Evolutionary conservation across 176 grass and related monocot genomes (phyloP).

Genomic region (Musa acuminata): DNA sequence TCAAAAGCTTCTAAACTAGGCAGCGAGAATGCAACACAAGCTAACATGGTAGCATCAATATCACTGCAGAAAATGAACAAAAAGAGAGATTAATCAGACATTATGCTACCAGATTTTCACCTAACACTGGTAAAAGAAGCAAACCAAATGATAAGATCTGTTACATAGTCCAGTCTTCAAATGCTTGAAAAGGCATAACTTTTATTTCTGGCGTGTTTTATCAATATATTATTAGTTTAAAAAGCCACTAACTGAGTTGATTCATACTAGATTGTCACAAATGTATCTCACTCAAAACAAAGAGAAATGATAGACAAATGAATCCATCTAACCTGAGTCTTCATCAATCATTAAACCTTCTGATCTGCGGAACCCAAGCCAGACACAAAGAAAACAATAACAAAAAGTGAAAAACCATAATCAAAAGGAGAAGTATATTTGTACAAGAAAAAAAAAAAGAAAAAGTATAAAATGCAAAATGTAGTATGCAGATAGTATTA

Average conservation of each 20-base stretch:
- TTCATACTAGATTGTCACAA: not conserved
- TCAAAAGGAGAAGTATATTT: not conserved
- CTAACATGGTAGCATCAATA: conserved; percentile 62
- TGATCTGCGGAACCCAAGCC: not conserved
- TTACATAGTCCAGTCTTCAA: not conserved
- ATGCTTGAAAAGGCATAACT: not conserved
- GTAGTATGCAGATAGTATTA: no score
- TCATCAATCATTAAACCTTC: not conserved
- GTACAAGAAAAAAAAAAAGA: not conserved
- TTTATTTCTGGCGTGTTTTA: no score
- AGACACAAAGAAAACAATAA: not conserved
- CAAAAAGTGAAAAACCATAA: not conserved
- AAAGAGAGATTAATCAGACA: conserved; percentile 16
- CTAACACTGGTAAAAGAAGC: not conserved
- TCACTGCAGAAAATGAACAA: conserved; percentile 49
- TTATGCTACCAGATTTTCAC: not conserved
- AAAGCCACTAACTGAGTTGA: not conserved
- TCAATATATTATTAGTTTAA: no score
- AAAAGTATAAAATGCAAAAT: not conserved
- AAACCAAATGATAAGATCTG: not conserved
- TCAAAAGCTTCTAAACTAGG: conserved; percentile 62
- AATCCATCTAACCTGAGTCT: not conserved
- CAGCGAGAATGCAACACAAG: conserved; percentile 77
- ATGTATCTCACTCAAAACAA: not conserved
- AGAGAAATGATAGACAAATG: not conserved